Evolutionary conservation across 768 basidiomycete genomes (phyloP), one percentile per base, ranked within the genome.

Genomic region (Tremella fuciformis): DNA sequence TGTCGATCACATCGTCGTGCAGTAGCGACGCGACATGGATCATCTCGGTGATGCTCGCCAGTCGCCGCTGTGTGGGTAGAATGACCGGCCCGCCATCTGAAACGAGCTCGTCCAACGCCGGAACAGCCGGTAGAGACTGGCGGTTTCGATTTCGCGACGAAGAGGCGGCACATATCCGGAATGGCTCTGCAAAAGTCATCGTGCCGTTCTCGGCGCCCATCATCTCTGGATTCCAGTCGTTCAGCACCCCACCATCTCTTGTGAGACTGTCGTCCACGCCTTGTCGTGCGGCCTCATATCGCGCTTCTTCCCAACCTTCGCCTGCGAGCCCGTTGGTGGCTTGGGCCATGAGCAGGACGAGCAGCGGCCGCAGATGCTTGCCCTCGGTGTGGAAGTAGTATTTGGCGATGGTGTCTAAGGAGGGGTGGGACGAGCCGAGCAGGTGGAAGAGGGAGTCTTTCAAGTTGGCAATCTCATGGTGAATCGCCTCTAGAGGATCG

Each of bases 21-120:
- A 99, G 80, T 9, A 91, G 82, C 2, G 88, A 92, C 22, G 96
- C 93, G 61, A 97, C 88, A 74, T 98, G 91, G 49, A 99, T 89
- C 91, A 98, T 96, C 76, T 99, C 96, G 53, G 91, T 86, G 44
- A 99, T 93, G 70, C 94, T 91, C 3, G 93, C 94, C 34, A 99
- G 84, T 26, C 93, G 87, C 26, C 87, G 79, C 77, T 99, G 96
- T 0, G 91, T 86, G 15, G 94, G 91, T 6, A 99, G 83, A 46
- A 89, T 81, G 3, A 18, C 38, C 7, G 77, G 64, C 0, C 77
- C 67, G 18, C 76, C 2, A 71, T 42, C 48, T 9, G 37, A 57
- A 1, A 78, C 76, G 29, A 78, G 80, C 15, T 71, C 70, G 37
- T 69, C 60, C 78, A 70, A 40, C 64, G 51, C 50, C 70, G 64